Evolutionary conservation across 305 asterid species (phyloP).

Genomic region (Nicotiana rustica): DNA sequence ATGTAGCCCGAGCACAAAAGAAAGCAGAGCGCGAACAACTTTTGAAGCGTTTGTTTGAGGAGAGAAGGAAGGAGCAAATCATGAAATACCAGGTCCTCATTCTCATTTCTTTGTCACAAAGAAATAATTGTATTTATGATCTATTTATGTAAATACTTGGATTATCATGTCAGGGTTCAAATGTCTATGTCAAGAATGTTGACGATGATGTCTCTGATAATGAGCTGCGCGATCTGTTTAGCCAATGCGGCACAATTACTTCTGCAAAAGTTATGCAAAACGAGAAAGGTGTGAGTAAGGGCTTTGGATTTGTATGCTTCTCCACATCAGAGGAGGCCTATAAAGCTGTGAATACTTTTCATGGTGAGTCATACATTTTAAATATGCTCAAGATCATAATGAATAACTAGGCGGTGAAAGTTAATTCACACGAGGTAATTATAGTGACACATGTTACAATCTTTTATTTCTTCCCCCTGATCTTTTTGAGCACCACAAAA

Average conservation of each 20-base stretch:
- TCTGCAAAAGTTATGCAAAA: conserved; percentile 80
- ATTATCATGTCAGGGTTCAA: conserved; percentile 63
- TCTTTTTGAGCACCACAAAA: background rate
- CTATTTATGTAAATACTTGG: background rate
- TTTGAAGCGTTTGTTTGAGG: conserved; percentile 74
- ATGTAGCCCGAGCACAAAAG: conserved; percentile 87
- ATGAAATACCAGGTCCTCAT: conserved; percentile 70
- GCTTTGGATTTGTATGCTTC: conserved; percentile 95
- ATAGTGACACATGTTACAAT: background rate
- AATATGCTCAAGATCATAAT: conserved; percentile 13
- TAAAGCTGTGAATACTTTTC: conserved; percentile 64
- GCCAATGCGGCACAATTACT: conserved; percentile 76
- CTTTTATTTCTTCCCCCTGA: background rate
- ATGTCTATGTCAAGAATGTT: conserved; percentile 82
- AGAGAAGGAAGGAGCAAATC: conserved; percentile 69
- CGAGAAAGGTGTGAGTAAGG: conserved; percentile 79
- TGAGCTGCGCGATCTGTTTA: conserved; percentile 66
- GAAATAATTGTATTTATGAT: background rate
- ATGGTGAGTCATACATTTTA: conserved; percentile 54
- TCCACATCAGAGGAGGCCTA: conserved; percentile 74
- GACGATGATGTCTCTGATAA: conserved; percentile 73
- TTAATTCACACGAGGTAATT: background rate
- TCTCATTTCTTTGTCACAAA: background rate
- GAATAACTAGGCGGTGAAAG: background rate
- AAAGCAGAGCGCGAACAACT: conserved; percentile 78